Base-by-base conservation (phyloP, 495 filamentous ascomycete species). In the Diplogelasinospora grovesii region DNA sequence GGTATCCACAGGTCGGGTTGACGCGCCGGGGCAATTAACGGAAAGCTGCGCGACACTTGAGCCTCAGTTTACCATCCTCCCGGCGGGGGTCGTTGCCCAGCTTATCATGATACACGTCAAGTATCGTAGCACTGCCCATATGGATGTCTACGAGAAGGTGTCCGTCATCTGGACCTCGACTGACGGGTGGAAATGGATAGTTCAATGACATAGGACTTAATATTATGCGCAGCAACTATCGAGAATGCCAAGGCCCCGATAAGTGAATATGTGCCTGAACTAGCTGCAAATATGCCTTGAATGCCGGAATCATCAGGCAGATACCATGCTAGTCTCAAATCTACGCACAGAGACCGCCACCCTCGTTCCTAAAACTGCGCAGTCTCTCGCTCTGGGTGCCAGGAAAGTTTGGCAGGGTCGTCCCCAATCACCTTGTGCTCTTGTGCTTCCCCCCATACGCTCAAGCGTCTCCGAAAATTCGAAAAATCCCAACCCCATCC, bases 401-500 rank as follows among this genome's bases (percentile, higher is more conserved):
- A 31, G 25, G 30, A 36, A 49, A 54, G 45, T 48, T 37, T 45
- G 52, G 41, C 43, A 44, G 49, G 45, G 41, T 37, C 54, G 48
- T 60, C 57, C 56, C 54, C 57, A 56, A 56, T 60, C 57, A 49
- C 52, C 47, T 49, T 49, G 49, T 41, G 47, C 40, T 52, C 52
- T 43, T 55, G 52, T 48, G 45, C 48, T 53, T 43, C 46, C 48
- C 50, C 52, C 46, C 51, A 54, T 54, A 40, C 50, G 49, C 45
- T 53, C 57, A 57, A 59, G 53, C 55, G 56, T 49, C 48, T 51
- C 55, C 53, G 60, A 65, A 61, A 61, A 51, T 53, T 56, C 51
- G 41, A 53, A 56, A 62, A 53, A 40, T 46, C 54, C 57, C 57
- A 65, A 61, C 53, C 62, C 47, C 52, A 47, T 45, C 36, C 47